phyloP scores from a whole-genome alignment of 257 asterid species.

The Perilla frutescens region DNA sequence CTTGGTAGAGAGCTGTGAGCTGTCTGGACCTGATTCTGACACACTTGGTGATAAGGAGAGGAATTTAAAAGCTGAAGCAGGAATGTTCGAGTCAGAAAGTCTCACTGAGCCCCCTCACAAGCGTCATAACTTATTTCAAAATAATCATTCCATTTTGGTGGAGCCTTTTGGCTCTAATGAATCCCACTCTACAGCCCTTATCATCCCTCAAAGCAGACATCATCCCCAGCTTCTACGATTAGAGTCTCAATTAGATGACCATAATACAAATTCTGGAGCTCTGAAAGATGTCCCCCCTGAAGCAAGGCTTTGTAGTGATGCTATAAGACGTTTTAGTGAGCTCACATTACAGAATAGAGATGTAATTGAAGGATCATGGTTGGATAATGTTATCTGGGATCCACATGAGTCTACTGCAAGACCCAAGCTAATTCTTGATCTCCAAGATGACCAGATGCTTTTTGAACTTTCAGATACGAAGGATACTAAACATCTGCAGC shows the following conservation, averaged over 20 bases:
- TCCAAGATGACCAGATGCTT: conserved; percentile 98
- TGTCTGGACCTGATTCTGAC: conserved; percentile 87
- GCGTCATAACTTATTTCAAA: conserved; percentile 45
- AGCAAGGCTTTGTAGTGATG: conserved; percentile 51
- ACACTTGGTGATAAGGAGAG: conserved; percentile 51
- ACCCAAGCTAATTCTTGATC: conserved; percentile 91
- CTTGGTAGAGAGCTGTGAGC: conserved; percentile 76
- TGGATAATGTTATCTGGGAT: conserved; percentile 89
- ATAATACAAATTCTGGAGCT: conserved; percentile 42
- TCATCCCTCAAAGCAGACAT: conserved; percentile 41
- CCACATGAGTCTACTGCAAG: conserved; percentile 60
- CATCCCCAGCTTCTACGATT: conserved; percentile 93
- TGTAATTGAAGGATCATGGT: conserved; percentile 84
- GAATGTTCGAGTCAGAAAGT: conserved; percentile 40
- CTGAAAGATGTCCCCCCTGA: conserved; percentile 53
- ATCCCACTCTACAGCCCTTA: conserved; percentile 36
- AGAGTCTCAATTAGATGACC: conserved; percentile 62
- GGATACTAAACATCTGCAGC: conserved; percentile 65
- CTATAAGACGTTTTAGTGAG: conserved; percentile 69
- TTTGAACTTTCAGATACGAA: conserved; percentile 78
- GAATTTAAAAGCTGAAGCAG: conserved; percentile 46
- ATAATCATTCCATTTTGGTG: conserved; percentile 48
- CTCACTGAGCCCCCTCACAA: conserved; percentile 50
- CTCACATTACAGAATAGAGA: conserved; percentile 79
- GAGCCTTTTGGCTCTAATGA: conserved; percentile 73